These are phyloP conservation scores for Phialocephala subalpina DNA, from an alignment of 2,329 filamentous ascomycete species.

Conservation along the genomic window DNA sequence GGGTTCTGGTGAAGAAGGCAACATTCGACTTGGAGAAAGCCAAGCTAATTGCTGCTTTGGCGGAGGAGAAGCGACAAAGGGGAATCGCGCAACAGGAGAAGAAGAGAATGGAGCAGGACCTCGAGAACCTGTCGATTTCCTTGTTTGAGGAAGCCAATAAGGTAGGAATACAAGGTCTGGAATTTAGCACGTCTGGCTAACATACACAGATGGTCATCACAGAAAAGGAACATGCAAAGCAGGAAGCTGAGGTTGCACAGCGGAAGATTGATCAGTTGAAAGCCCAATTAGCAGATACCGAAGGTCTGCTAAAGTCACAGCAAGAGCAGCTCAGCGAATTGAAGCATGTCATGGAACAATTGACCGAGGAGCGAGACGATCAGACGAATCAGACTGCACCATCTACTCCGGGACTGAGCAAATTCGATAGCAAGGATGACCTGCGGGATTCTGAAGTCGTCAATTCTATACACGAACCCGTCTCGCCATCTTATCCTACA, in stretches of 20 bases:
- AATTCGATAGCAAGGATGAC: conserved; percentile 67
- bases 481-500: conserved; percentile 64
- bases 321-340: conserved; percentile 93
- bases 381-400: conserved; percentile 71
- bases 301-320: conserved; percentile 84
- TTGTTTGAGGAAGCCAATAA: conserved; percentile 99
- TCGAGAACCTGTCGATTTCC: conserved; percentile 88
- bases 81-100: conserved; percentile 77
- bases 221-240: conserved; percentile 87
- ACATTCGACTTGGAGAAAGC: conserved; percentile 78
- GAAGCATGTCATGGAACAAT: conserved; percentile 90
- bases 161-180: conserved; percentile 58
- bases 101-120: conserved; percentile 88
- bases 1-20: conserved; percentile 78
- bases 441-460: conserved; percentile 46
- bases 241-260: conserved; percentile 81
- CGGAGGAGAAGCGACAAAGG: conserved; percentile 72
- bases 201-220: conserved; percentile 92
- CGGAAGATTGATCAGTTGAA: conserved; percentile 89
- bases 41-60: conserved; percentile 63
- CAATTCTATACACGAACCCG: conserved; percentile 49
- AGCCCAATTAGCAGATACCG: conserved; percentile 85
- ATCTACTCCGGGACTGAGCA: conserved; percentile 80
- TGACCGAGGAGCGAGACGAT: conserved; percentile 78
- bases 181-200: conserved; percentile 62